Conservation (phyloP, 1,284 basidiomycete genomes). For the Moniliophthora roreri region DNA sequence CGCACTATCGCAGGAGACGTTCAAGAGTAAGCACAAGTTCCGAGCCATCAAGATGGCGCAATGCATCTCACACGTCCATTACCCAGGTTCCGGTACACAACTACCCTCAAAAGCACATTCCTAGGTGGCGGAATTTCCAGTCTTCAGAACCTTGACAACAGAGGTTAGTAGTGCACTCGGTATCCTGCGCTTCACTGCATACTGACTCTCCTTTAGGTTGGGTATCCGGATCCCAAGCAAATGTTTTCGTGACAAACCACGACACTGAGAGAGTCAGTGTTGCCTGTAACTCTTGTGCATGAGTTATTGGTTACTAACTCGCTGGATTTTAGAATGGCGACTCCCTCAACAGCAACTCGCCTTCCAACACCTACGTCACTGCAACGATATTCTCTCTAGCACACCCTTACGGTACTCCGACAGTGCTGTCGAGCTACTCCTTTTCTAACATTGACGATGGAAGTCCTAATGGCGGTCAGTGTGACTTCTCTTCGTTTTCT, state of each 20-base stretch:
- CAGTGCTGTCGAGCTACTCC: slow-evolving; percentile 61
- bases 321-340: slow-evolving; percentile 40
- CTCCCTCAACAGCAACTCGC: slow-evolving; percentile 58
- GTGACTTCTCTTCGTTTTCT: slow-evolving; percentile 1
- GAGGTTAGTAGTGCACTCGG: slow-evolving; percentile 32
- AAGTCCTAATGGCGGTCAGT: slow-evolving; percentile 51
- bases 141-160: slow-evolving; percentile 55
- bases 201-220: slow-evolving; percentile 48
- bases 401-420: slow-evolving; percentile 66
- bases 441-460: slow-evolving; percentile 54
- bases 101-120: slow-evolving; percentile 52
- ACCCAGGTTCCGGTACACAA: slow-evolving; percentile 64
- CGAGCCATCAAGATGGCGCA: too few relatives aligned
- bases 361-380: slow-evolving; percentile 61
- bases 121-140: slow-evolving; percentile 46
- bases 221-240: slow-evolving; percentile 53
- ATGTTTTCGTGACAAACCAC: slow-evolving; percentile 70
- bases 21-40: slow-evolving; percentile 57
- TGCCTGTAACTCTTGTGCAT: too few relatives aligned
- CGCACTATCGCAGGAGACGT: slow-evolving; percentile 48
- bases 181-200: background rate
- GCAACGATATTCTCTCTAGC: slow-evolving; percentile 66
- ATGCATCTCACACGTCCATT: background rate
- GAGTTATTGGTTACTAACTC: background rate
- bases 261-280: slow-evolving; percentile 63